Evolutionary conservation across 192 early-diverging fungal genomes (phyloP), one percentile per base, ranked within the genome.

Genomic region (Paraglomus occultum): DNA sequence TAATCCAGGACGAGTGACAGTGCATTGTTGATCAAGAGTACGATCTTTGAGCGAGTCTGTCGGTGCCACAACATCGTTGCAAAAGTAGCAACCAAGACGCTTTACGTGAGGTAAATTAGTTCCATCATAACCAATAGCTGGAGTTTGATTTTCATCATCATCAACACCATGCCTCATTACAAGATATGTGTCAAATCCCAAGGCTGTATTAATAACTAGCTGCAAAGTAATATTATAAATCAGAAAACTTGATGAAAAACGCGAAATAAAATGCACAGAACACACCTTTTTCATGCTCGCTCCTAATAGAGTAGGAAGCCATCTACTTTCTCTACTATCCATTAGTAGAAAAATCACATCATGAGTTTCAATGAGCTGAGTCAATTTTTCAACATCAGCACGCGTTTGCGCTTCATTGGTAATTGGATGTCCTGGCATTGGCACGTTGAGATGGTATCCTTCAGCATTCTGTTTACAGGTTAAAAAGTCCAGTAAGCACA

Each of bases 11-110:
- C 97, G 84, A 2, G 97, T 96, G 6, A 99, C 97, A 0, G 97
- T 99, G 75, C 97, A 99, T 84, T 96, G 94, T 74, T 99, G 97
- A 74, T 99, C 97, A 52, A 99, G 80, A 0, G 95, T 95, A 44
- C 97, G 84, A 77, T 96, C 94, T 10, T 85, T 89, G 6, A 97
- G 82, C 15, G 97, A 97, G 79, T 99, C 95, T 0, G 88, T 84
- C 2, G 97, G 95, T n/a, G 93, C 95, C 15, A 99, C 95, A 64
- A 99, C 88, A 70, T 99, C 97, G 76, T 95, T 96, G 82, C 97
- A 99, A 68, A 93, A 99, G 73, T 99, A 99, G 71, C 97, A 99
- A 9, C 97, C 97, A 14, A 99, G 82, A 0, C 78, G 69, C 17
- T 23, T n/a, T 42, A 69, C 46, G 48, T 39, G 20, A 38, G 42